A percentile compares a stretch with the other conserved stretches of the same genome.
phyloP scores from a whole-genome alignment of 345 rosid genomes.

The Populus tremula region DNA sequence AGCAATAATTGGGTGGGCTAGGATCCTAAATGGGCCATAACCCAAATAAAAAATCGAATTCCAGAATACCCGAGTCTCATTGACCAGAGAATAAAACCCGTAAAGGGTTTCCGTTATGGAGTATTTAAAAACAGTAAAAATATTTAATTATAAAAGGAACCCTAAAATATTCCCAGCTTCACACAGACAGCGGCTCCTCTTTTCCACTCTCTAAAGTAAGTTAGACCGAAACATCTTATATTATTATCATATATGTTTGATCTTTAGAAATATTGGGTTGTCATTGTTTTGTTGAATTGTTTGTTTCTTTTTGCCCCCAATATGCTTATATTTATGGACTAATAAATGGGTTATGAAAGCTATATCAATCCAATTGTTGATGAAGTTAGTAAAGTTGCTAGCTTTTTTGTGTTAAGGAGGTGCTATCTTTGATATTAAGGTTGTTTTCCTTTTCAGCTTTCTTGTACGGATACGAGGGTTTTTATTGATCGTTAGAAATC shows the following conservation, averaged over 20 bases:
- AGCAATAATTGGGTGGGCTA: no score
- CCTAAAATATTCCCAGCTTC: neutral
- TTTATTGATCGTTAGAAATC: neutral
- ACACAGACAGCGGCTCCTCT: neutral
- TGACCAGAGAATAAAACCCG: neutral
- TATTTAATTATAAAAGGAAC: neutral
- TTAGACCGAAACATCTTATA: neutral
- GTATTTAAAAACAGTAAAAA: neutral
- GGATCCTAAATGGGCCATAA: neutral
- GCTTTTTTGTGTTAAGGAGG: neutral
- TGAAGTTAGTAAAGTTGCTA: neutral
- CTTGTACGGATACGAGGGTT: neutral
- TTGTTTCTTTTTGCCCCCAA: neutral
- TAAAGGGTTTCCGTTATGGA: neutral
- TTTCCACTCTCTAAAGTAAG: neutral
- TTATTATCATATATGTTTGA: neutral
- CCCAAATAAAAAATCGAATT: neutral
- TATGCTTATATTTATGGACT: neutral
- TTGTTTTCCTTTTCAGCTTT: neutral
- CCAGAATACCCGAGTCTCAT: neutral
- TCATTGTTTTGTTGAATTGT: neutral
- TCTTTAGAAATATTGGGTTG: neutral
- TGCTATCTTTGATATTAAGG: neutral
- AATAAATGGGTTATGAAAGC: neutral
- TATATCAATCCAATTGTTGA: neutral